Evolutionary conservation across 345 rosid genomes (phyloP).

Genomic region (Ailanthus altissimus): DNA sequence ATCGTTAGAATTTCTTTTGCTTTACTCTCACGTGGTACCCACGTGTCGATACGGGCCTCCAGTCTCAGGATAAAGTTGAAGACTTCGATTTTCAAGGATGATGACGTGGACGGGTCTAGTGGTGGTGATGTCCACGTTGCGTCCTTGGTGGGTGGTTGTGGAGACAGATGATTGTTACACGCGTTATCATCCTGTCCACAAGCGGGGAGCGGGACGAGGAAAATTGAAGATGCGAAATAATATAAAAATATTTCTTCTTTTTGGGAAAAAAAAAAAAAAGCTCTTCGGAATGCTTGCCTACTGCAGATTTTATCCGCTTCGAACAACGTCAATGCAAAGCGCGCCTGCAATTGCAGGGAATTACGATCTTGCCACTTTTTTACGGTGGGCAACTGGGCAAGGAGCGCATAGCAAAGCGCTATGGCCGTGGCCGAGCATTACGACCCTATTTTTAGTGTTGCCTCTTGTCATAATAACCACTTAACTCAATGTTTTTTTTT

Average conservation of each 20-base stretch:
- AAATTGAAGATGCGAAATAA: background rate
- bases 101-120: background rate
- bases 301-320: background rate
- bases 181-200: constrained; percentile 8
- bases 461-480: no score
- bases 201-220: constrained; percentile 13
- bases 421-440: no score
- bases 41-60: constrained; percentile 17
- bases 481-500: no score
- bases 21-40: constrained; percentile 22
- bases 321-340: background rate
- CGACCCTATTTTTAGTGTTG: no score
- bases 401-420: no score
- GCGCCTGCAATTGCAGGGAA: background rate
- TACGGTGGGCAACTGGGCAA: background rate
- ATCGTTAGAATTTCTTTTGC: background rate
- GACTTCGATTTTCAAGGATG: background rate
- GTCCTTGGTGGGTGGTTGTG: background rate
- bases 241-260: no score
- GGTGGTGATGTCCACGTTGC: background rate
- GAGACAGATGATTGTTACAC: constrained; percentile 14
- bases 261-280: background rate
- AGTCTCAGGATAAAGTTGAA: background rate
- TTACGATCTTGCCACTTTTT: constrained; percentile 11
- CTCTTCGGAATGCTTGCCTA: background rate